Evolutionary conservation across 83 land plant genomes (phyloP), one percentile per base, ranked within the genome.

Genomic region (Thuja plicata): DNA sequence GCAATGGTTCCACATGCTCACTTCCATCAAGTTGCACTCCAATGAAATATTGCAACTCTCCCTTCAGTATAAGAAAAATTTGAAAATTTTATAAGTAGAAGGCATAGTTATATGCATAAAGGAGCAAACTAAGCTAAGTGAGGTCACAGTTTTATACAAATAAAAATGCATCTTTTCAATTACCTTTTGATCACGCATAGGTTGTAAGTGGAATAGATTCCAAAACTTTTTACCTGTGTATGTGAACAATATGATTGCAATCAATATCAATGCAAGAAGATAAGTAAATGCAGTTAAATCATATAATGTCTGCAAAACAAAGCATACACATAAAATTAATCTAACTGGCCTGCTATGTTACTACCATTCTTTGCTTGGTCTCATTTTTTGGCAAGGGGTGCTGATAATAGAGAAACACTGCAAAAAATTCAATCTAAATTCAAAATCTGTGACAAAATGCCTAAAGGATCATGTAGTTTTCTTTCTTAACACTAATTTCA

Each of bases 21-120:
- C 98, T 98, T 89, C 98, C 99, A 94, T 98, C 99, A 3, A 98
- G 92, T 92, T 98, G 99, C 52, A 98, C 99, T 87, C 99, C 99
- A 87, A 98, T 98, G 91, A 98, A 98, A 89, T 98, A 98, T 93
- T 98, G 99, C 76, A 98, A 91, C 84, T 97, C 99, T 62, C 99
- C 99, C 99, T 98, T 88, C 71, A 82, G 30, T 32, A 86, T 34
- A 32, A 6, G 34, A 86, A 86, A 86, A 83, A 2, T 12, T 27
- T 83, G 48, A 57, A 55, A 6, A 37, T 3, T 1, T 86, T 8
- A 86, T 3, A 21, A 41, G 76, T 35, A 35, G 74, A 86, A 30
- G 37, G 50, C 7, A 62, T 38, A 57, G 17, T 8, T 52, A 4
- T 40, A 57, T 55, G 32, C 38, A 76, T 43, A n/a, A 76, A 87